Conservation (phyloP, 225 moss, liverwort and hornwort genomes). For the Marchantia polymorpha region DNA sequence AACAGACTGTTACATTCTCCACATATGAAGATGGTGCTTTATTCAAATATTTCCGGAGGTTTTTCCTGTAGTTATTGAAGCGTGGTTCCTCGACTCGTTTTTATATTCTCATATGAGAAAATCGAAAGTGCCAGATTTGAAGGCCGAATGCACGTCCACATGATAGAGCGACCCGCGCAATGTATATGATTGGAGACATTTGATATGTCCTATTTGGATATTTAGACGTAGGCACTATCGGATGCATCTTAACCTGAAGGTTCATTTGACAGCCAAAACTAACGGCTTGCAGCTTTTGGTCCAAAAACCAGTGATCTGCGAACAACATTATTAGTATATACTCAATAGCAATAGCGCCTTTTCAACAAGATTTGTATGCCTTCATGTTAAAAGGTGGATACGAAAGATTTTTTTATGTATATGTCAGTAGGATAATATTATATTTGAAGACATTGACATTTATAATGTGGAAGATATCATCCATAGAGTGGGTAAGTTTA, state of each 20-base stretch:
- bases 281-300: slow-evolving; percentile 1
- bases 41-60: no score
- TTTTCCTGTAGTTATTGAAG: no score
- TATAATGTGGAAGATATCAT: neutral
- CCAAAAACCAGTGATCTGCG: neutral
- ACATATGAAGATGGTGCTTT: no score
- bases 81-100: no score
- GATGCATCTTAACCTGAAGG: neutral
- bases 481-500: neutral
- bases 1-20: no score
- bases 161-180: no score
- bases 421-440: neutral
- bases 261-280: no score
- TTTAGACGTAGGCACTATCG: neutral
- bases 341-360: neutral
- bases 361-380: slow-evolving; percentile 1
- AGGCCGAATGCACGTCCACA: no score
- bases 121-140: no score
- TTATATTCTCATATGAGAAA: no score
- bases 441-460: neutral
- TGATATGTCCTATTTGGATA: neutral
- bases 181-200: no score
- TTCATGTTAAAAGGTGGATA: neutral
- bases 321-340: neutral
- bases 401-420: neutral